These are phyloP conservation scores for Pleurotus salmoneostramineus DNA, from an alignment of 768 basidiomycete species.

Conservation along the genomic window DNA sequence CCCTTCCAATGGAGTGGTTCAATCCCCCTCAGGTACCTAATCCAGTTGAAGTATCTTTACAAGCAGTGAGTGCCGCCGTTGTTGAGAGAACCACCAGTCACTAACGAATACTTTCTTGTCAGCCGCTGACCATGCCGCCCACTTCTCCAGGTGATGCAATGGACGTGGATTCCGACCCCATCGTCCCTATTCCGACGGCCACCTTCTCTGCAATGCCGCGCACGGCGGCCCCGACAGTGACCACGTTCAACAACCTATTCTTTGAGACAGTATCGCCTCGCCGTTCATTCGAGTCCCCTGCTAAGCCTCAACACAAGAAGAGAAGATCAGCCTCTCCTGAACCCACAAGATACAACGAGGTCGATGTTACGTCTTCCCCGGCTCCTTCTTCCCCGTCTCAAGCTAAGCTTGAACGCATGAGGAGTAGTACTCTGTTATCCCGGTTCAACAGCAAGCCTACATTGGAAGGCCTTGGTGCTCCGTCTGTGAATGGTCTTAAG, in stretches of 20 bases:
- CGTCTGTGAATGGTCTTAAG: constrained; percentile 49
- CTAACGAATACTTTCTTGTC: constrained; percentile 14
- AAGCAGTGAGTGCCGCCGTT: constrained; percentile 5
- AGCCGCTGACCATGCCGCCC: constrained; percentile 32
- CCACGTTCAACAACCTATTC: constrained; percentile 58
- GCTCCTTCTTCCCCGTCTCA: constrained; percentile 50
- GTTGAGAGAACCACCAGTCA: neutral
- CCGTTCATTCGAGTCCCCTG: constrained; percentile 41
- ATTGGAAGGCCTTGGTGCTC: constrained; percentile 51
- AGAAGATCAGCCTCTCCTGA: constrained; percentile 61
- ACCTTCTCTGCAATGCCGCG: constrained; percentile 4
- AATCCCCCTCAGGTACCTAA: constrained; percentile 16
- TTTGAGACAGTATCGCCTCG: constrained; percentile 52
- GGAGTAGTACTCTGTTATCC: constrained; percentile 43
- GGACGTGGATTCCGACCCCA: constrained; percentile 57
- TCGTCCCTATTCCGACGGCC: neutral
- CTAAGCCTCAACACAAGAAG: constrained; percentile 42
- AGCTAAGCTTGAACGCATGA: constrained; percentile 42
- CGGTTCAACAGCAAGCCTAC: constrained; percentile 45
- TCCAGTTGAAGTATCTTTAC: neutral
- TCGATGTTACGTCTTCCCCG: constrained; percentile 45
- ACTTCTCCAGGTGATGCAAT: constrained; percentile 63
- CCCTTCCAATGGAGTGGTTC: constrained; percentile 63
- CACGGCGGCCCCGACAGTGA: constrained; percentile 48
- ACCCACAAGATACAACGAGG: constrained; percentile 28